A percentile compares a stretch with the other conserved stretches of the same genome.
Evolutionary conservation across 108 stramenopile species (phyloP).

Genomic region (Skeletonema tropicum): DNA sequence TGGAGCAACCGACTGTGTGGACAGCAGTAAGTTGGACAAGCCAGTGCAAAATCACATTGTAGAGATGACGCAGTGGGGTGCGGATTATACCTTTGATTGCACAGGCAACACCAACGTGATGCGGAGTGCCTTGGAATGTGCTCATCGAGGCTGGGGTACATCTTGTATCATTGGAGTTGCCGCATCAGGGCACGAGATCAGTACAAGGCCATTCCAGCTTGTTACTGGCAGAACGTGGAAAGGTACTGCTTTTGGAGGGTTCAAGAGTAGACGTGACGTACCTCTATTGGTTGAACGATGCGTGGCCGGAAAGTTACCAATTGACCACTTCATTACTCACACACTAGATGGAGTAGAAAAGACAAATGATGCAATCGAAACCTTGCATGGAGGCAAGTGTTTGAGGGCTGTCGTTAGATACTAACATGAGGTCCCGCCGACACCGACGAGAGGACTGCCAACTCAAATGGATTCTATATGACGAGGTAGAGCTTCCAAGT

Average conservation of each 20-base stretch:
- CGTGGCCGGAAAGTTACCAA: constrained; percentile 83
- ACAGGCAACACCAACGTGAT: constrained; percentile 94
- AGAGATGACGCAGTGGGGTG: constrained; percentile 92
- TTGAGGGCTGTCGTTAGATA: constrained; percentile 87
- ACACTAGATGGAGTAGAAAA: constrained; percentile 82
- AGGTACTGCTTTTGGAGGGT: constrained; percentile 95
- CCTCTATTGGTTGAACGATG: constrained; percentile 78
- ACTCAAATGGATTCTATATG: no score
- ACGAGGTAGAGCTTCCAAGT: no score
- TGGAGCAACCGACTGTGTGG: constrained; percentile 96
- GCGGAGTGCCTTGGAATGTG: constrained; percentile 91
- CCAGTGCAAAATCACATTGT: constrained; percentile 86
- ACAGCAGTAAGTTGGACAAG: constrained; percentile 82
- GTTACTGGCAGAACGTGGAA: constrained; percentile 92
- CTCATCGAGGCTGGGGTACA: constrained; percentile 91
- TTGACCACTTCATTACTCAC: constrained; percentile 97
- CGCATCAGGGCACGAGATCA: constrained; percentile 93
- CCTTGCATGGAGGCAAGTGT: constrained; percentile 89
- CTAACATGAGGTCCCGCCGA: no score
- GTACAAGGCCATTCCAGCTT: constrained; percentile 97
- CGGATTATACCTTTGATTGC: constrained; percentile 97
- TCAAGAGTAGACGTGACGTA: constrained; percentile 92
- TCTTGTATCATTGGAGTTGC: constrained; percentile 95
- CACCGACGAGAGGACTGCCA: no score
- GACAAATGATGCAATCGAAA: constrained; percentile 95